Evolutionary conservation across 805 yeast genomes (phyloP).

Genomic region (Cyberlindnera galapagoensis): DNA sequence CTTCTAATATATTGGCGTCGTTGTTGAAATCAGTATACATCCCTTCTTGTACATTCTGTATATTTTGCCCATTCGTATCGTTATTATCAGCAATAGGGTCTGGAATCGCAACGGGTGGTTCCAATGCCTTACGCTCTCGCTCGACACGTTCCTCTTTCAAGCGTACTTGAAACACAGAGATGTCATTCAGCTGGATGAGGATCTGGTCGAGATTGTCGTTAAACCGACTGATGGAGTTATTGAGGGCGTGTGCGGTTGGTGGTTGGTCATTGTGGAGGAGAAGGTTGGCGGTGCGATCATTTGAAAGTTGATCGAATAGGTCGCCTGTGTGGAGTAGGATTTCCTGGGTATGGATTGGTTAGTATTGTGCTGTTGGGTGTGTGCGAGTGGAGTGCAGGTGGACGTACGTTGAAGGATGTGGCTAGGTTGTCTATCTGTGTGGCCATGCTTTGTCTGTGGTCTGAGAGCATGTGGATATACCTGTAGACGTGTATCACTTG

Average conservation of each 20-base stretch:
- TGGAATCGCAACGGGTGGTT: background rate
- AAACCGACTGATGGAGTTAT: slow-evolving; percentile 15
- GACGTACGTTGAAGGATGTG: slow-evolving; percentile 11
- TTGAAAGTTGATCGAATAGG: slow-evolving; percentile 18
- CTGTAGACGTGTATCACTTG: no score
- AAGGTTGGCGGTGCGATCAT: slow-evolving; percentile 18
- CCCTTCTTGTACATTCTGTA: no score
- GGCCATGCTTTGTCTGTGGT: slow-evolving; percentile 9
- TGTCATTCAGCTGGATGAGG: slow-evolving; percentile 20
- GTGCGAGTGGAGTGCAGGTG: no score
- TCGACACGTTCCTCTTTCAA: slow-evolving; percentile 14
- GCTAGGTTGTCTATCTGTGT: slow-evolving; percentile 12
- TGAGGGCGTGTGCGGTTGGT: slow-evolving; percentile 5
- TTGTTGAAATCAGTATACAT: no score
- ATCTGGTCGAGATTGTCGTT: slow-evolving; percentile 17
- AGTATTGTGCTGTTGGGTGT: background rate
- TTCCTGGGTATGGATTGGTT: slow-evolving; percentile 12
- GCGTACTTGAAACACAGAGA: slow-evolving; percentile 15
- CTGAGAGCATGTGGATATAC: no score
- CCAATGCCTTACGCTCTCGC: slow-evolving; percentile 10
- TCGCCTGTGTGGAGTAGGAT: slow-evolving; percentile 18
- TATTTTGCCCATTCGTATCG: no score
- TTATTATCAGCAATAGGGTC: no score
- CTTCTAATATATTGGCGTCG: slow-evolving; percentile 19
- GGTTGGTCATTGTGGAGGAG: slow-evolving; percentile 17